A percentile compares a stretch with the other conserved stretches of the same genome.
Conservation (phyloP, 257 asterid genomes). For the Solanum clarkiae region DNA sequence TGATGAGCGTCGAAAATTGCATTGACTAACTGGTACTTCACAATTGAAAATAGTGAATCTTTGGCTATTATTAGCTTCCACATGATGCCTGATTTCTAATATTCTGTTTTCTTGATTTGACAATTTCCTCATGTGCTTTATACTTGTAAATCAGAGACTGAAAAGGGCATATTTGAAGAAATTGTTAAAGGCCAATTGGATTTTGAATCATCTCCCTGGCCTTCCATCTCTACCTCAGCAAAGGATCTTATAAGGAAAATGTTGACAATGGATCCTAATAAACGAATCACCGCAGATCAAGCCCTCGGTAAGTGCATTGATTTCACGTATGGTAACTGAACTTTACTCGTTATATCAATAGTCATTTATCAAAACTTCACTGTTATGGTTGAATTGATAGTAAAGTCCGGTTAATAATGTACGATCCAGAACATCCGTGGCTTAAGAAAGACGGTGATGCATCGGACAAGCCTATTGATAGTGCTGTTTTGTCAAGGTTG, state of each 20-base stretch:
- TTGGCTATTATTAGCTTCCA: not conserved
- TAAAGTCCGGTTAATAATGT: not conserved
- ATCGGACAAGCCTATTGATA: slow-evolving; percentile 70
- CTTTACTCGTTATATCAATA: not conserved
- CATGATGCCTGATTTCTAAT: not conserved
- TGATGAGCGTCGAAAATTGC: too few species aligned
- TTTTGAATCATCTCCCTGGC: slow-evolving; percentile 32
- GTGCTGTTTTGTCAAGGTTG: slow-evolving; percentile 75
- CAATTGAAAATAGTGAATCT: too few species aligned
- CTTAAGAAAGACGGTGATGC: slow-evolving; percentile 84
- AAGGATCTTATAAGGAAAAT: slow-evolving; percentile 31
- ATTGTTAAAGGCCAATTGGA: slow-evolving; percentile 17
- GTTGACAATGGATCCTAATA: slow-evolving; percentile 22
- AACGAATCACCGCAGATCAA: slow-evolving; percentile 23
- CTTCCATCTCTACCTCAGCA: slow-evolving; percentile 30
- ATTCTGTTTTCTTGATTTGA: not conserved
- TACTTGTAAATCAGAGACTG: slow-evolving; percentile 15
- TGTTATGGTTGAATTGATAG: not conserved
- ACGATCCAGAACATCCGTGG: slow-evolving; percentile 81
- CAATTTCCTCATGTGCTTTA: not conserved
- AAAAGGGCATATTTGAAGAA: slow-evolving; percentile 22
- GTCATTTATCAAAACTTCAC: not conserved
- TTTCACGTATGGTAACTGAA: not conserved
- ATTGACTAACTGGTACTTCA: too few species aligned
- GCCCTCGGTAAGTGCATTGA: slow-evolving; percentile 22